Evolutionary conservation across 2,329 filamentous ascomycete genomes (phyloP).

Genomic region (Exophiala xenobiotica): DNA sequence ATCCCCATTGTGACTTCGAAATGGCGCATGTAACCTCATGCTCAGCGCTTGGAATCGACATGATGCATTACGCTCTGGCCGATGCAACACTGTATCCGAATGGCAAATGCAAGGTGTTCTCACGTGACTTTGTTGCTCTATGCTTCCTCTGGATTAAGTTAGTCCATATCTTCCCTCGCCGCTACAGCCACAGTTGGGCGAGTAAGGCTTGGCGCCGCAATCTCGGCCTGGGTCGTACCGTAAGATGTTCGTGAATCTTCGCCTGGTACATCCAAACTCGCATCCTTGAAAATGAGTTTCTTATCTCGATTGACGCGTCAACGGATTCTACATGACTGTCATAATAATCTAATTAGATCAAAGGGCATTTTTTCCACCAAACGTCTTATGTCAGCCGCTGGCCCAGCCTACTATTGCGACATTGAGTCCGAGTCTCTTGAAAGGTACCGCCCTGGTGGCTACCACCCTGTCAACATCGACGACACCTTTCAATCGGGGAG

Average conservation of each 20-base stretch:
- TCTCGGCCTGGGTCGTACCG: neutral
- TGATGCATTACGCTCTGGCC: neutral
- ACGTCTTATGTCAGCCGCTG: conserved; percentile 10
- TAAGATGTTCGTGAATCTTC: neutral
- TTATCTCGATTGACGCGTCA: conserved; percentile 12
- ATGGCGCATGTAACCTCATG: neutral
- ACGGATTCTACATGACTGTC: conserved; percentile 7
- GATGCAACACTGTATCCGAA: too few species aligned
- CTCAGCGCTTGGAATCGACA: neutral
- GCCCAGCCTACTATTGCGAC: conserved; percentile 14
- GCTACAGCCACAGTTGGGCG: neutral
- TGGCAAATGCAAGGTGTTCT: neutral
- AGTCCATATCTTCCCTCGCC: neutral
- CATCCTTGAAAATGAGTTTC: conserved; percentile 8
- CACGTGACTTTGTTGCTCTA: neutral
- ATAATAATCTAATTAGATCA: conserved; percentile 8
- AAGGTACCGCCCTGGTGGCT: conserved; percentile 36
- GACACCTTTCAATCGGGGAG: conserved; percentile 32
- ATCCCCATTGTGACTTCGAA: neutral
- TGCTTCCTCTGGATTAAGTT: neutral
- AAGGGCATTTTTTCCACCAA: conserved; percentile 9
- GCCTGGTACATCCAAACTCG: neutral
- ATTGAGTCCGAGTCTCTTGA: conserved; percentile 32
- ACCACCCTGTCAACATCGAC: conserved; percentile 38
- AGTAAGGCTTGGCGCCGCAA: neutral